Evolutionary conservation across 495 filamentous ascomycete genomes (phyloP).

Genomic region (Copromyces sp.): DNA sequence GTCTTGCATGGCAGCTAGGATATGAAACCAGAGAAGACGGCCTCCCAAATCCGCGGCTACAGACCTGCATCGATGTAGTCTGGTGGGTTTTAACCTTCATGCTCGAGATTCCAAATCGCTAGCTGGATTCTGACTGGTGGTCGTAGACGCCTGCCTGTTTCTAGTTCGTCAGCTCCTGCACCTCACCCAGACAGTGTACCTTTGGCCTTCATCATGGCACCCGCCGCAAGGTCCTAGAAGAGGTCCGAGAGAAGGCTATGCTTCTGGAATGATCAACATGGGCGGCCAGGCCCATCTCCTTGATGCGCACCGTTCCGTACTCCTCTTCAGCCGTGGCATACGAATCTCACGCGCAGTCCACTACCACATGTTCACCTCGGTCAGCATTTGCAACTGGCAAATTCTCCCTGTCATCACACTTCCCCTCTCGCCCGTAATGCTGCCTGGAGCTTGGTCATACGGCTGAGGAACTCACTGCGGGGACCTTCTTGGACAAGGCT

Average conservation of each 20-base stretch:
- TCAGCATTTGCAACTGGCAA: not conserved
- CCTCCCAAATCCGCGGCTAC: not conserved
- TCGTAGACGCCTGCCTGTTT: not conserved
- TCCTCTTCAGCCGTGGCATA: not conserved
- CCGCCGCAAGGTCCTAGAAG: not conserved
- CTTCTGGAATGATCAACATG: not conserved
- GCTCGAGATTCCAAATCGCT: not conserved
- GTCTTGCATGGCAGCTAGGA: not conserved
- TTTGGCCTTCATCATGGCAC: not conserved
- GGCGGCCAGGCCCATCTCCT: not conserved
- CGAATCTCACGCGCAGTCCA: not conserved
- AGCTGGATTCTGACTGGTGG: not conserved
- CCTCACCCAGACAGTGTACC: not conserved
- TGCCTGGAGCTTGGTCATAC: not conserved
- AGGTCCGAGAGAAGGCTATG: not conserved
- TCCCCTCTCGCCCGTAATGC: not conserved
- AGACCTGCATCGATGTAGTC: not conserved
- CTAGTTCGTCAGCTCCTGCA: not conserved
- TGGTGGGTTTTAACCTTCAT: not conserved
- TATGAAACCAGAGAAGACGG: not conserved
- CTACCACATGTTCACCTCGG: not conserved
- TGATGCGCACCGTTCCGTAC: not conserved
- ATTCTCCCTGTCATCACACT: not conserved
- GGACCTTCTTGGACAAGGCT: not conserved
- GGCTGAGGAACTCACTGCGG: not conserved